These are phyloP conservation scores for Balansia obtecta DNA, from an alignment of 2,329 filamentous ascomycete genomes.

Conservation along the genomic window DNA sequence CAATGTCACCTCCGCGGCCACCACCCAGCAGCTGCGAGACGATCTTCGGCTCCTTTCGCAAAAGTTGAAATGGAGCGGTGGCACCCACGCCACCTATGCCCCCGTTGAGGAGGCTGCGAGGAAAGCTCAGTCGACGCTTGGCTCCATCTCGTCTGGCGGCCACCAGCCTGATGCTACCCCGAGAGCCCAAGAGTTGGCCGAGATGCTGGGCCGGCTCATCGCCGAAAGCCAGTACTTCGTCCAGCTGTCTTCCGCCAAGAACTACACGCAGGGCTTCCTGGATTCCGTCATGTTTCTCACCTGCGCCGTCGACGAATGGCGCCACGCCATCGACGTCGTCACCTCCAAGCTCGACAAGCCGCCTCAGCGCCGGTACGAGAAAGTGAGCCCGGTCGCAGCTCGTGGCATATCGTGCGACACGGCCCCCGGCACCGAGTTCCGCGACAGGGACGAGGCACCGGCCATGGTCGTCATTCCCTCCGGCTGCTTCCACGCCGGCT, in stretches of 20 bases:
- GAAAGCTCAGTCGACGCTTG: neutral
- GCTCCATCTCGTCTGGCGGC: neutral
- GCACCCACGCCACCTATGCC: neutral
- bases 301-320: constrained; percentile 7
- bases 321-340: constrained; percentile 3
- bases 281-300: constrained; percentile 3
- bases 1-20: neutral
- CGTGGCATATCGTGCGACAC: neutral
- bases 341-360: constrained; percentile 1
- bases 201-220: constrained; percentile 1
- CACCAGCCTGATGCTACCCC: neutral
- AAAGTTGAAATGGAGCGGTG: neutral
- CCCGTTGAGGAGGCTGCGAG: neutral
- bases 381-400: neutral
- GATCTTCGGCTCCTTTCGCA: neutral
- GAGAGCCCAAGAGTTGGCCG: neutral
- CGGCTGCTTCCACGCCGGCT: constrained; percentile 5
- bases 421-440: constrained; percentile 5
- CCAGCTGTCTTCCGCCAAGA: neutral
- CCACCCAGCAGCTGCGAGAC: neutral
- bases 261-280: neutral
- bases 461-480: constrained; percentile 9
- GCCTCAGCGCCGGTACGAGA: neutral
- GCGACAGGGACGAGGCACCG: neutral
- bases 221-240: constrained; percentile 2